Evolutionary conservation across 2,329 filamentous ascomycete species (phyloP).

Genomic region (Xylariales sp.): DNA sequence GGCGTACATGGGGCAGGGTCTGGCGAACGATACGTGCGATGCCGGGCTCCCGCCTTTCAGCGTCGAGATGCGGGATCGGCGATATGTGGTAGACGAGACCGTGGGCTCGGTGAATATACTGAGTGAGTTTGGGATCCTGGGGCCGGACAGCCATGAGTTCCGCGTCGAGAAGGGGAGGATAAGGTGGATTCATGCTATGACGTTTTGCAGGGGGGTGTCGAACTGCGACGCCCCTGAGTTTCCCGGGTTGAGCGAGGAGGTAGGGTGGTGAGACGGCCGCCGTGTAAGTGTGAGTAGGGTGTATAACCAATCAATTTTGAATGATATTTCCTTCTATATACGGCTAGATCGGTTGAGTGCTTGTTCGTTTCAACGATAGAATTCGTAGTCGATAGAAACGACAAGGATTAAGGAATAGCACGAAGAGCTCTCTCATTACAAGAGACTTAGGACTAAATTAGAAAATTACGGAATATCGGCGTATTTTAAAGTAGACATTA

Average conservation of each 20-base stretch:
- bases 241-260: slow-evolving; percentile 34
- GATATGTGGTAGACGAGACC: slow-evolving; percentile 38
- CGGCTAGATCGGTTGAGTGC: background rate
- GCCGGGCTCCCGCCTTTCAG: slow-evolving; percentile 35
- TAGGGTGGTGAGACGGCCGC: slow-evolving; percentile 26
- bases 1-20: slow-evolving; percentile 44
- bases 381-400: no score
- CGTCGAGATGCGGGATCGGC: slow-evolving; percentile 34
- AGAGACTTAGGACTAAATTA: no score
- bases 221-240: slow-evolving; percentile 34
- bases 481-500: no score
- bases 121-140: slow-evolving; percentile 37
- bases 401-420: no score
- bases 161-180: slow-evolving; percentile 34
- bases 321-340: background rate
- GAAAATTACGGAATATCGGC: no score
- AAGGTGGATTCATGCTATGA: slow-evolving; percentile 40
- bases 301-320: background rate
- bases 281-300: background rate
- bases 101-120: slow-evolving; percentile 34
- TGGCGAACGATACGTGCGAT: slow-evolving; percentile 45
- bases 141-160: slow-evolving; percentile 39
- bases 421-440: no score
- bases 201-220: slow-evolving; percentile 29
- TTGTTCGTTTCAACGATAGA: no score